A percentile compares a stretch with the other conserved stretches of the same genome.
These are phyloP conservation scores for Sclerospora graminicola DNA, from an alignment of 352 stramenopile species.

Conservation along the genomic window DNA sequence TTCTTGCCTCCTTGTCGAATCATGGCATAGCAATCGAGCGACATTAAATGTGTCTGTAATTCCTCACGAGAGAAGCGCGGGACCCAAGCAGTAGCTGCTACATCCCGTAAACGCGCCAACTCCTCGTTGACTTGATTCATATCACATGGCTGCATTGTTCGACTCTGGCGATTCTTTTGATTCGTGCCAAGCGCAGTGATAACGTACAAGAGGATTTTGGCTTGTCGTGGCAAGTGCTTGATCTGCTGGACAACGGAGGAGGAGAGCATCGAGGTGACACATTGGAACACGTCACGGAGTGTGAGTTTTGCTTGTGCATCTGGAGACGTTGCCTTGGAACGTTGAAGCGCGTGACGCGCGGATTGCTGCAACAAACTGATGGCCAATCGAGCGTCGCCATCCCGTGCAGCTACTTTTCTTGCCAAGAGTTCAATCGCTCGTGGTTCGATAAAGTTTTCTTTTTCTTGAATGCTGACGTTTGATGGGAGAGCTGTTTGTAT, in stretches of 20 bases:
- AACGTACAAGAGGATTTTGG: slow-evolving; percentile 57
- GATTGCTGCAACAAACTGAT: slow-evolving; percentile 53
- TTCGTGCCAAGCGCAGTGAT: slow-evolving; percentile 41
- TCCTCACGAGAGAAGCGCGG: slow-evolving; percentile 47
- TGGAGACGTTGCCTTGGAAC: slow-evolving; percentile 1
- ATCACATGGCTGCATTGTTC: slow-evolving; percentile 15
- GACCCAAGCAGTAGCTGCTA: slow-evolving; percentile 39
- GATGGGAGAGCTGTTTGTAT: slow-evolving; percentile 11
- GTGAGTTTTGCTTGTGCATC: slow-evolving; percentile 13
- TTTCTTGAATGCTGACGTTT: neutral
- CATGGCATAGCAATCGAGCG: slow-evolving; percentile 64
- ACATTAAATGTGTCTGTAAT: slow-evolving; percentile 44
- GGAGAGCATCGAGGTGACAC: slow-evolving; percentile 25
- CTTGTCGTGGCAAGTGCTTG: slow-evolving; percentile 45
- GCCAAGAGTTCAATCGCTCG: slow-evolving; percentile 55
- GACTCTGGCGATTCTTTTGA: slow-evolving; percentile 2
- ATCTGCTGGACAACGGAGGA: slow-evolving; percentile 40
- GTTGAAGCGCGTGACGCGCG: slow-evolving; percentile 27
- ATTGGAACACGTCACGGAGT: slow-evolving; percentile 36
- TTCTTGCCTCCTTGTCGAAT: slow-evolving; percentile 25
- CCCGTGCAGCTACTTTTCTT: slow-evolving; percentile 48
- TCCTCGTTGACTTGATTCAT: slow-evolving; percentile 39
- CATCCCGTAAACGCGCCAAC: slow-evolving; percentile 27
- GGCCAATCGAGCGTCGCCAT: slow-evolving; percentile 54
- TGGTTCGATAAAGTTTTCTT: slow-evolving; percentile 22